Evolutionary conservation across 2,329 filamentous ascomycete genomes (phyloP).

Genomic region (Onygena corvina): DNA sequence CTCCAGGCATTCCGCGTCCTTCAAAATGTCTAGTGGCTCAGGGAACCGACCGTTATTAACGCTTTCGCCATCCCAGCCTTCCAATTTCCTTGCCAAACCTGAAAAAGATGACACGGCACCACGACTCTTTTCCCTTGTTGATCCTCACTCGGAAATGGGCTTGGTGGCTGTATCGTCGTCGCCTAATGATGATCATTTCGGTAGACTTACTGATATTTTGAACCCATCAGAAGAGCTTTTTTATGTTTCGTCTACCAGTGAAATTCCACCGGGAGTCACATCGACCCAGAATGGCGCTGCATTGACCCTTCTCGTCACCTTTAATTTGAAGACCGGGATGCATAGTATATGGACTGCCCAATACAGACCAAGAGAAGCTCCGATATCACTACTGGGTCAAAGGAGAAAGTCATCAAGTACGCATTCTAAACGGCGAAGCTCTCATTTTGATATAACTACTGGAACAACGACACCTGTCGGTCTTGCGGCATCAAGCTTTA

Average conservation of each 20-base stretch:
- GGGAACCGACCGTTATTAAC: conserved; percentile 37
- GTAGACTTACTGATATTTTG: conserved; percentile 45
- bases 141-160: conserved; percentile 75
- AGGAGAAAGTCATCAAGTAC: conserved; percentile 40
- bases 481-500: conserved; percentile 48
- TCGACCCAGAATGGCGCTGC: conserved; percentile 34
- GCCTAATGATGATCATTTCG: conserved; percentile 21
- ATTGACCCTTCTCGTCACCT: conserved; percentile 65
- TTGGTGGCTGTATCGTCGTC: conserved; percentile 54
- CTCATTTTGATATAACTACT: conserved; percentile 51
- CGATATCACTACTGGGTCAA: conserved; percentile 21
- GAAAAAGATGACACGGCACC: conserved; percentile 44
- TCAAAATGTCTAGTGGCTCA: conserved; percentile 25
- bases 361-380: conserved; percentile 58
- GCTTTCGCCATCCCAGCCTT: conserved; percentile 43
- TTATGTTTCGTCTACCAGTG: conserved; percentile 62
- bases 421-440: conserved; percentile 57
- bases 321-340: conserved; percentile 61
- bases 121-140: conserved; percentile 67
- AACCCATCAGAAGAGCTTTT: conserved; percentile 70
- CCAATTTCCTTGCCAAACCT: conserved; percentile 46
- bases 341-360: conserved; percentile 77
- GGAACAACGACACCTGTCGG: conserved; percentile 63
- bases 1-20: conserved; percentile 26
- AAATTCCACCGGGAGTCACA: conserved; percentile 15